A percentile compares a stretch with the other conserved stretches of the same genome.
These are phyloP conservation scores for Russula earlei DNA, from an alignment of 768 basidiomycete species.

Conservation along the genomic window DNA sequence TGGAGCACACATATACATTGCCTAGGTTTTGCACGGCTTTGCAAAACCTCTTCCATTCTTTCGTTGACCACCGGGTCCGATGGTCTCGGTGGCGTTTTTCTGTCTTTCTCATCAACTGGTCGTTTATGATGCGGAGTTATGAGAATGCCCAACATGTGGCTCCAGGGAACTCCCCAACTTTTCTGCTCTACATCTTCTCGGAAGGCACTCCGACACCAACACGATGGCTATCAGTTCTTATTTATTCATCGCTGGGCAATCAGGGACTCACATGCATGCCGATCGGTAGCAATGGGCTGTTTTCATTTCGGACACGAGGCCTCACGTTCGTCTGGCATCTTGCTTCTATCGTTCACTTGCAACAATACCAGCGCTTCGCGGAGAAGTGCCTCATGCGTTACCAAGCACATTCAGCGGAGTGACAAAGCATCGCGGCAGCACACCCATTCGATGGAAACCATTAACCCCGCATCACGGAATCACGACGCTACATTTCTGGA, in stretches of 20 bases:
- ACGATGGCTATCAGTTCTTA: too few relatives aligned
- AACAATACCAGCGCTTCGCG: not conserved
- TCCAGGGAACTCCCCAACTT: not conserved
- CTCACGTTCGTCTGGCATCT: not conserved
- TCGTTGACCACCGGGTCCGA: slow-evolving; percentile 1
- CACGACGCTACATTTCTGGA: not conserved
- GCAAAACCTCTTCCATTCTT: not conserved
- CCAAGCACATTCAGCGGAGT: not conserved
- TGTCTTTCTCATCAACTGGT: too few relatives aligned
- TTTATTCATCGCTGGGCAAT: too few relatives aligned
- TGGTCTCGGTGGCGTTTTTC: not conserved
- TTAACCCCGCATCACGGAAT: slow-evolving; percentile 1
- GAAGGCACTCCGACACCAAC: not conserved
- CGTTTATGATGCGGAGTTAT: not conserved
- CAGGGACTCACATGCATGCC: not conserved
- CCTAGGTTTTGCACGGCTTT: slow-evolving; percentile 1
- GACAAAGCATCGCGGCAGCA: not conserved
- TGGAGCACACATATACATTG: not conserved
- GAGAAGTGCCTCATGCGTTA: not conserved
- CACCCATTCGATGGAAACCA: slow-evolving; percentile 3
- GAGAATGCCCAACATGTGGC: not conserved
- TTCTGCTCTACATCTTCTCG: not conserved
- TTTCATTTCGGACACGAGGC: not conserved
- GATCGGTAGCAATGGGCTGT: not conserved
- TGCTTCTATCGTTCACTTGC: not conserved